A percentile compares a stretch with the other conserved stretches of the same genome.
phyloP scores from a whole-genome alignment of 495 filamentous ascomycete species.

The Friedmanniomyces simplex region DNA sequence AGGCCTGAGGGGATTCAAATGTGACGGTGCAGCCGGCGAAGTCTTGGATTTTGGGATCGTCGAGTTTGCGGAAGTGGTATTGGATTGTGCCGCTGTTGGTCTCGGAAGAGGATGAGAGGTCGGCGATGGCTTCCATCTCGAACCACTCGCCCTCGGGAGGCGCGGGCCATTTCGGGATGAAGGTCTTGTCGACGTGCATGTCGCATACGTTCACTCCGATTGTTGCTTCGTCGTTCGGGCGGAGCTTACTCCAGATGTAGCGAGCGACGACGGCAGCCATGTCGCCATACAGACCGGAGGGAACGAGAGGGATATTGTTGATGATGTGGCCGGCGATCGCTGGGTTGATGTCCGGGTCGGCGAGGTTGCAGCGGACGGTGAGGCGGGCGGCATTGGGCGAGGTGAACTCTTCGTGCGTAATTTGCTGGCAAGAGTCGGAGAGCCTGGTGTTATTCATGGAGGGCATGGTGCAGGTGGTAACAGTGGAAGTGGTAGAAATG shows the following conservation, averaged over 20 bases:
- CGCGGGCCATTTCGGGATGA: conserved; percentile 27
- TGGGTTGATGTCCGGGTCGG: conserved; percentile 27
- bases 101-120: conserved; percentile 24
- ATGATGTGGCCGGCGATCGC: conserved; percentile 31
- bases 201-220: conserved; percentile 28
- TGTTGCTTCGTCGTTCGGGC: conserved; percentile 31
- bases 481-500: too few relatives aligned
- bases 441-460: not conserved
- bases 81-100: not conserved
- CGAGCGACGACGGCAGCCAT: conserved; percentile 37
- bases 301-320: conserved; percentile 30
- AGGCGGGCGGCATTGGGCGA: conserved; percentile 25
- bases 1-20: conserved; percentile 29
- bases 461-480: too few relatives aligned
- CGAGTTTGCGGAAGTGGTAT: conserved; percentile 28
- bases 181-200: conserved; percentile 31
- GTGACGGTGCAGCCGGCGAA: conserved; percentile 30
- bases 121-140: conserved; percentile 33
- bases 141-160: conserved; percentile 29
- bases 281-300: conserved; percentile 37
- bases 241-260: conserved; percentile 34
- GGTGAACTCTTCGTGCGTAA: conserved; percentile 30
- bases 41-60: conserved; percentile 27
- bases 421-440: conserved; percentile 29
- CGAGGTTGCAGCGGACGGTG: conserved; percentile 29